Evolutionary conservation across 768 basidiomycete species (phyloP), one percentile per base, ranked within the genome.

Genomic region (Erythrobasidium yunnanense): DNA sequence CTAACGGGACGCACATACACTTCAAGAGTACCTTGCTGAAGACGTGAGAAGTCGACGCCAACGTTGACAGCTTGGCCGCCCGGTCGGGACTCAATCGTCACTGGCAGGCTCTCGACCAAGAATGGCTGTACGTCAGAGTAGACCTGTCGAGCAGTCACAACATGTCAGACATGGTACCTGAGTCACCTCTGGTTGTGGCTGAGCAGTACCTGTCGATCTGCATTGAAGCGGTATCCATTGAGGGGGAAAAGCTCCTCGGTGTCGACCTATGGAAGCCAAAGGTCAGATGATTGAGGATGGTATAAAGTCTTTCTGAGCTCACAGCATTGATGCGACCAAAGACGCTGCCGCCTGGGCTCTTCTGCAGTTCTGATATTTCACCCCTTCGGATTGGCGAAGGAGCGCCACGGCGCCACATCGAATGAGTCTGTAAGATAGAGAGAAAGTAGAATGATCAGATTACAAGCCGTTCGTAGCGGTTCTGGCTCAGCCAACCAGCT

Each of bases 161-260:
- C 50, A 25, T 13, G 11, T 11, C 38, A 52, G 50, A 52, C 50
- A 8, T 52, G 50, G 22, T 30, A 42, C 38, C n/a, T 42, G 18
- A 45, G 15, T 15, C 42, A 15, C 22, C 42, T 20, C 42, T 15
- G 42, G 42, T 45, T 20, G 42, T 20, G 20, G 13, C 29, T 52
- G 11, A 52, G 15, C 18, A 11, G 29, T 45, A 52, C 50, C 50
- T 52, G 50, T 11, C 50, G 18, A 25, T 52, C 50, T 8, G 50
- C 50, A 11, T 52, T 8, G 50, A 52, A 52, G 11, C 29, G 50
- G 50, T 13, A 52, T 11, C 50, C 50, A 8, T 52, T 13, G 13
- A 52, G 22, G 8, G 50, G 50, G 27, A 52, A 52, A 30, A 52
- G 50, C 29, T 52, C 50, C 50, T 52, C 50, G 13, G 50, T 52